Evolutionary conservation across 2,329 filamentous ascomycete genomes (phyloP), one percentile per base, ranked within the genome.

Genomic region (Exophiala aquamarina): DNA sequence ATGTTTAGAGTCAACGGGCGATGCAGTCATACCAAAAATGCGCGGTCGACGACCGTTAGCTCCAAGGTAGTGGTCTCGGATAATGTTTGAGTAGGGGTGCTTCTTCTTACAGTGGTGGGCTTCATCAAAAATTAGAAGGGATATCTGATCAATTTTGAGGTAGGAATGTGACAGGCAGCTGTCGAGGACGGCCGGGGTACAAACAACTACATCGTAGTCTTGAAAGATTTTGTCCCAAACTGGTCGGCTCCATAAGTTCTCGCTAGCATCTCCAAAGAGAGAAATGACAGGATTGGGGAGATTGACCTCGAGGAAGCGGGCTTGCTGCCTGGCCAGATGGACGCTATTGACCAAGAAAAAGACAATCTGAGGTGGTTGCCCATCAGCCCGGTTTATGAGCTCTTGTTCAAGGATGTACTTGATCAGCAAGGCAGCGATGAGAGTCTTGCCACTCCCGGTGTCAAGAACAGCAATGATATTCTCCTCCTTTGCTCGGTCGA

Each of bases 21-120:
- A 97, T 6, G 93, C 93, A 1, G 93, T 98, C 92, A 97, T 96
- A 19, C 92, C 92, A 56, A 98, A 87, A 15, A 98, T 83, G 29
- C 84, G 85, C 3, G 93, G 93, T 3, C 82, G 76, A 0, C 64
- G 54, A 1, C 64, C 57, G 21, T 75, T 71, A 39, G 49, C 54
- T 2, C 75, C 67, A 1, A 81, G 55, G 61, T 96, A 97, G 58
- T 88, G 90, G 49, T 95, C 86, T 59, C 87, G 90, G 68, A 98
- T 88, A 49, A 98, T 93, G 20, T 76, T 78, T 15, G 92, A 89
- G 62, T 95, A 98, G 0, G 89, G 79, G 61, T 98, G 93, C 41
- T 90, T 87, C 65, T 92, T 94, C 69, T 98, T 98, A 0, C 92
- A 83, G 62, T 97, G 93, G 61, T 98, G 93, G 4, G 91, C 93